Percentiles rank a stretch among this genome's conserved stretches.
Evolutionary conservation across 139 green algal species (phyloP).

Genomic region (Coccomyxa sp.): DNA sequence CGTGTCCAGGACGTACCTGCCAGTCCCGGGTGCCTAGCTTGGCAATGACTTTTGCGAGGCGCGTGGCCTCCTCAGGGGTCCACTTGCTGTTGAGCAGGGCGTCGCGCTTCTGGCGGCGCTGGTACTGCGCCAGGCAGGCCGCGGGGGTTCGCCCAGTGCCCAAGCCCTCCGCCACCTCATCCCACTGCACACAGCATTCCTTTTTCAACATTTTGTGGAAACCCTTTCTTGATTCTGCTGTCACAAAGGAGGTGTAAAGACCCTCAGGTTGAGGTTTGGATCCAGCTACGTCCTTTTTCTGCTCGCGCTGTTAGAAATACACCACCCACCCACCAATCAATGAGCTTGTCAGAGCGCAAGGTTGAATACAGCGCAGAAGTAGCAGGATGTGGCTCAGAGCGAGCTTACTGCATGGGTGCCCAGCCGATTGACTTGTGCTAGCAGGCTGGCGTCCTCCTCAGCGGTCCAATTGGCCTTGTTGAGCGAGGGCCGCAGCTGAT

Average conservation of each 20-base stretch:
- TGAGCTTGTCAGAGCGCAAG: no score
- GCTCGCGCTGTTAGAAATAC: neutral
- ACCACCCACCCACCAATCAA: no score
- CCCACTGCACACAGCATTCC: constrained; percentile 14
- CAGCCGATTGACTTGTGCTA: no score
- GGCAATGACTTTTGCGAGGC: neutral
- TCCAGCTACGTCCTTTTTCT: no score
- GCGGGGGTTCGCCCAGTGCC: constrained; percentile 12
- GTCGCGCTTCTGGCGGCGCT: neutral
- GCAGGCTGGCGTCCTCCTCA: constrained; percentile 17
- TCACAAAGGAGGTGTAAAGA: no score
- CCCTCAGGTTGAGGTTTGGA: no score
- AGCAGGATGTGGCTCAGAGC: no score
- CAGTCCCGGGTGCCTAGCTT: constrained; percentile 16
- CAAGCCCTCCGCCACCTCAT: neutral
- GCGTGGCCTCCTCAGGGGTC: constrained; percentile 7
- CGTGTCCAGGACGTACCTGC: no score
- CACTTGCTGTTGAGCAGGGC: neutral
- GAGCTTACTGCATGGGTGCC: no score
- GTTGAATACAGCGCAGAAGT: no score
- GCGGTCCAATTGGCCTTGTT: constrained; percentile 3
- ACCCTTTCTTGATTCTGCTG: no score
- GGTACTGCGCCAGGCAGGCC: constrained; percentile 11
- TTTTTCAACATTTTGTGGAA: no score
- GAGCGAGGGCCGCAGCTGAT: neutral